Evolutionary conservation across 768 basidiomycete genomes (phyloP).

Genomic region (Tremella fuciformis): DNA sequence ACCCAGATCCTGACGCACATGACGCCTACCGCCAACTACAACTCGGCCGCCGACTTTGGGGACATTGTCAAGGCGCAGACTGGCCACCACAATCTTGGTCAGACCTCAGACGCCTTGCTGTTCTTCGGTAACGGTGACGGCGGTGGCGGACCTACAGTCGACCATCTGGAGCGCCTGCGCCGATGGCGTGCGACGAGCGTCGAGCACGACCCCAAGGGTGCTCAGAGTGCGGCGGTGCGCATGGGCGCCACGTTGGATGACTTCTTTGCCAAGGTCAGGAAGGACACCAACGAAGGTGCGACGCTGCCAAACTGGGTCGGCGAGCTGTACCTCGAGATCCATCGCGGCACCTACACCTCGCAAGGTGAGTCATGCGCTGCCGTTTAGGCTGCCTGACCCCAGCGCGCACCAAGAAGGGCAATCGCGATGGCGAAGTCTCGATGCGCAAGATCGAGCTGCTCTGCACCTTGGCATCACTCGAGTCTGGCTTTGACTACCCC

Average conservation of each 20-base stretch:
- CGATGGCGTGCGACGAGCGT: constrained; percentile 80
- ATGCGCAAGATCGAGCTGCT: constrained; percentile 79
- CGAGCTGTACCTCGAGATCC: constrained; percentile 17
- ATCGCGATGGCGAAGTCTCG: constrained; percentile 86
- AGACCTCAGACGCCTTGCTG: constrained; percentile 66
- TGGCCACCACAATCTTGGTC: constrained; percentile 51
- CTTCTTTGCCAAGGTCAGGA: constrained; percentile 74
- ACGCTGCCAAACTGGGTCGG: constrained; percentile 70
- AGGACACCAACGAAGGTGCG: constrained; percentile 63
- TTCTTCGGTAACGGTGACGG: constrained; percentile 98
- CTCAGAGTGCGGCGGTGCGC: constrained; percentile 77
- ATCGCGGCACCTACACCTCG: constrained; percentile 71
- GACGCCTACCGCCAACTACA: constrained; percentile 93
- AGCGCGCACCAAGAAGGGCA: constrained; percentile 93
- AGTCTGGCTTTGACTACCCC: constrained; percentile 60
- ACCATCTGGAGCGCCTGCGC: constrained; percentile 92
- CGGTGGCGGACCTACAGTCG: constrained; percentile 53
- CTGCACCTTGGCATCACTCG: constrained; percentile 72
- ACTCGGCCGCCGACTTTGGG: constrained; percentile 62
- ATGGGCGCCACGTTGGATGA: constrained; percentile 80
- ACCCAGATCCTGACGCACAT: constrained; percentile 92
- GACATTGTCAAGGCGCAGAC: constrained; percentile 64
- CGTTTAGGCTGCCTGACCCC: neutral
- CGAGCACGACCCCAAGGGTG: constrained; percentile 55
- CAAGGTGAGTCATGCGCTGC: constrained; percentile 54